Conservation (phyloP, 495 filamentous ascomycete genomes). For the Penicillium salamii region DNA sequence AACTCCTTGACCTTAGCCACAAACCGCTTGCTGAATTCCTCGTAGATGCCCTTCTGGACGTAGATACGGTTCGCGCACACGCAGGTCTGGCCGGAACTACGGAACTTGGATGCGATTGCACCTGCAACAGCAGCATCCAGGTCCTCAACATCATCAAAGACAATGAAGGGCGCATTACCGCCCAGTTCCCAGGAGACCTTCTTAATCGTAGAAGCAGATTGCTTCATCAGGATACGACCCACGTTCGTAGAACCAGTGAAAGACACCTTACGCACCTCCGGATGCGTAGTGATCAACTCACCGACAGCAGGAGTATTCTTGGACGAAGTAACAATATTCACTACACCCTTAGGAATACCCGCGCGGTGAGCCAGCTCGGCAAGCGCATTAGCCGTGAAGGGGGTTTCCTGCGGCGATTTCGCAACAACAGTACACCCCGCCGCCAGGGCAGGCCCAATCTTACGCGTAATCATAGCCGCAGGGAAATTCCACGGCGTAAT, state of each 20-base stretch:
- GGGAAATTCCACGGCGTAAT: conserved; percentile 99
- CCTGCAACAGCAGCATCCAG: conserved; percentile 73
- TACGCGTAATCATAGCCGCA: conserved; percentile 87
- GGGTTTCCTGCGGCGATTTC: conserved; percentile 84
- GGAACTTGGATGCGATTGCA: conserved; percentile 77
- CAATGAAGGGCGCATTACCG: conserved; percentile 90
- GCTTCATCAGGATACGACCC: conserved; percentile 85
- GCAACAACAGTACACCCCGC: conserved; percentile 82
- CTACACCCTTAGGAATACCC: conserved; percentile 78
- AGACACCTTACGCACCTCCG: conserved; percentile 75
- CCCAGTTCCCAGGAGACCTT: conserved; percentile 85
- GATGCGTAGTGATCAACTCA: conserved; percentile 65
- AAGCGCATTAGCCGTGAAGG: conserved; percentile 77
- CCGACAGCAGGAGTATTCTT: conserved; percentile 73
- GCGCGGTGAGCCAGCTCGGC: conserved; percentile 80
- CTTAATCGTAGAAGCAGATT: conserved; percentile 77
- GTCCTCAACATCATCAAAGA: conserved; percentile 83
- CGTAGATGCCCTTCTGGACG: conserved; percentile 75
- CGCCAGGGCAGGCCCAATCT: conserved; percentile 81
- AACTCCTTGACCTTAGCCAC: conserved; percentile 73
- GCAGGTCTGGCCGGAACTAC: conserved; percentile 84
- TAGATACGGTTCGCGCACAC: conserved; percentile 88
- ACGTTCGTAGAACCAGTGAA: conserved; percentile 87
- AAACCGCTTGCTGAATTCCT: conserved; percentile 69
- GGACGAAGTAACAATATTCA: conserved; percentile 75